phyloP scores from a whole-genome alignment of 208 protist genomes.

The Acanthamoeba culbertsoni region DNA sequence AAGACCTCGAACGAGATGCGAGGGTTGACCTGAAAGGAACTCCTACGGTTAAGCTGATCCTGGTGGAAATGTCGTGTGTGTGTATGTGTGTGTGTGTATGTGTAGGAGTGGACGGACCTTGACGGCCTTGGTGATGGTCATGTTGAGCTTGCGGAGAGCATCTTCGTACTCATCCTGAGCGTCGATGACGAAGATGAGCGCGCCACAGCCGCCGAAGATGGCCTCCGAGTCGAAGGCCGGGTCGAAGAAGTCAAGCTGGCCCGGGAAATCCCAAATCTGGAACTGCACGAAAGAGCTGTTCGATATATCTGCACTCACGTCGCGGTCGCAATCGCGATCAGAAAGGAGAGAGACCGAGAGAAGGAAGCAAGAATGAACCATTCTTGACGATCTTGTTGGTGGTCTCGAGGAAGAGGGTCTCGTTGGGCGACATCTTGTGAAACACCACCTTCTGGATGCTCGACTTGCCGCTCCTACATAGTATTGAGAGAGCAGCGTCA shows the following conservation, averaged over 20 bases:
- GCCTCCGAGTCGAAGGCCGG: conserved; percentile 82
- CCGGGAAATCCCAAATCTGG: conserved; percentile 91
- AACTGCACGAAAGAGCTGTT: conserved; percentile 92
- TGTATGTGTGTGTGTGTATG: too few species aligned
- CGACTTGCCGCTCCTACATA: conserved; percentile 86
- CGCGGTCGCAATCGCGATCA: neutral
- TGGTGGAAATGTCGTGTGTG: neutral
- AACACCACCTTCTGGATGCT: conserved; percentile 92
- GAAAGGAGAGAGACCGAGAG: neutral
- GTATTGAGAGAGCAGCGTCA: neutral
- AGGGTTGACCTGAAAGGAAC: conserved; percentile 78
- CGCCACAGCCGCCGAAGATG: conserved; percentile 84
- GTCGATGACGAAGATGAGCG: conserved; percentile 91
- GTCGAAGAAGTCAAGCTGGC: conserved; percentile 87
- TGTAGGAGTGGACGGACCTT: conserved; percentile 51
- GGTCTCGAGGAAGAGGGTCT: conserved; percentile 90
- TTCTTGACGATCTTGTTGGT: conserved; percentile 87
- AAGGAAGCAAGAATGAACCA: conserved; percentile 50
- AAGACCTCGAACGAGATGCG: conserved; percentile 90
- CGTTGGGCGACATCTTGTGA: conserved; percentile 92
- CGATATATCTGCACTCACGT: conserved; percentile 78
- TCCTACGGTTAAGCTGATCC: neutral
- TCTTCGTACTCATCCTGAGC: conserved; percentile 85
- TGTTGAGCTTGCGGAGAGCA: conserved; percentile 77
- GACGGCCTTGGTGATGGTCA: conserved; percentile 79